These are phyloP conservation scores for Phaeophleospora eucalypticola DNA, from an alignment of 2,329 filamentous ascomycete genomes.

Conservation along the genomic window DNA sequence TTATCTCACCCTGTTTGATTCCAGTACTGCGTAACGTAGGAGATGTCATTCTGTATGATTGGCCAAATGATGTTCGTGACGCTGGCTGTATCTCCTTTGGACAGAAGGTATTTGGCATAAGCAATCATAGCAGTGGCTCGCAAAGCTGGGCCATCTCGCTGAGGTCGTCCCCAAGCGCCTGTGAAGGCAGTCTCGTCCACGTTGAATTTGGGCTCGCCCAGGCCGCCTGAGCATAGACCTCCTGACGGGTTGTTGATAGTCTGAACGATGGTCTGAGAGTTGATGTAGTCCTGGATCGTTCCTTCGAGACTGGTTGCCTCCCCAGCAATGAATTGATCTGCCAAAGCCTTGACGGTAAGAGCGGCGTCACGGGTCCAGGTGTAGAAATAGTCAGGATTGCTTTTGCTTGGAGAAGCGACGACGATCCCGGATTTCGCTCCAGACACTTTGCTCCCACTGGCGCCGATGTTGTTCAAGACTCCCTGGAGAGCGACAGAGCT, in stretches of 20 bases:
- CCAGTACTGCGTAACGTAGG: constrained; percentile 68
- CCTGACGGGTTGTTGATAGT: constrained; percentile 67
- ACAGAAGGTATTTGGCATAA: constrained; percentile 68
- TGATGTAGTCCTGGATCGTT: constrained; percentile 64
- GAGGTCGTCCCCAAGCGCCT: constrained; percentile 68
- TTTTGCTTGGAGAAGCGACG: constrained; percentile 54
- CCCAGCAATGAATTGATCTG: constrained; percentile 63
- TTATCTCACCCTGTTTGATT: constrained; percentile 53
- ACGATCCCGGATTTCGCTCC: constrained; percentile 51
- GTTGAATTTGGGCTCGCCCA: constrained; percentile 72
- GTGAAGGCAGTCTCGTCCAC: constrained; percentile 53
- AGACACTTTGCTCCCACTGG: constrained; percentile 45
- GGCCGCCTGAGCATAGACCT: constrained; percentile 45
- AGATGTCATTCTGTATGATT: constrained; percentile 69
- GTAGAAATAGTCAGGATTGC: constrained; percentile 61
- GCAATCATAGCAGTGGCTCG: constrained; percentile 68
- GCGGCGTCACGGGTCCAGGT: constrained; percentile 73
- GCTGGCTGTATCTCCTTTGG: constrained; percentile 32
- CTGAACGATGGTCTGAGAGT: constrained; percentile 63
- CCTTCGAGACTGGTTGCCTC: constrained; percentile 53
- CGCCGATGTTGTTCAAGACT: constrained; percentile 54
- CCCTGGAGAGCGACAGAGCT: constrained; percentile 48
- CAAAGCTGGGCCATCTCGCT: constrained; percentile 74
- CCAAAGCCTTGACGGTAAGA: constrained; percentile 63
- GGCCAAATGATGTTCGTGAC: constrained; percentile 63